Evolutionary conservation across 768 basidiomycete species (phyloP).

Genomic region (Astraeus odoratus): DNA sequence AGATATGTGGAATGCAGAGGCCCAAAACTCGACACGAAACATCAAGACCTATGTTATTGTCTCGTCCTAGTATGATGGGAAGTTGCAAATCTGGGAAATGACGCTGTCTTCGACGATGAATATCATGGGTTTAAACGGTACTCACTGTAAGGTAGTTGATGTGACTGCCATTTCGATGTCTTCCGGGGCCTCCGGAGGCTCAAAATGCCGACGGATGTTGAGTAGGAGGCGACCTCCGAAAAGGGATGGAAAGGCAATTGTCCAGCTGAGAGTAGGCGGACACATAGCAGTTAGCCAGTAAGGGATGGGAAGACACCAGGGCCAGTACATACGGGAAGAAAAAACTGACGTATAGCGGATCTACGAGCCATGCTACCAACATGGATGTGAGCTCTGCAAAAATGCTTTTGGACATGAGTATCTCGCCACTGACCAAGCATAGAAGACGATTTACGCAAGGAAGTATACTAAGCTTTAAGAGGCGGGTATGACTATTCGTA

Average conservation of each 20-base stretch:
- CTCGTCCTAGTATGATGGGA: too few relatives aligned
- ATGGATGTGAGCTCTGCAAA: slow-evolving; percentile 12
- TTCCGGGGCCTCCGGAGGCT: not conserved
- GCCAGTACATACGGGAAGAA: slow-evolving; percentile 18
- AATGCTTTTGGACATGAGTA: slow-evolving; percentile 3
- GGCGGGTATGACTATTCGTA: not conserved
- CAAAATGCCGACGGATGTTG: slow-evolving; percentile 15
- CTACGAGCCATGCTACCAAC: slow-evolving; percentile 14
- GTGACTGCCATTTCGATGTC: not conserved
- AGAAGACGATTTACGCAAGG: slow-evolving; percentile 9
- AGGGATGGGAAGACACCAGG: not conserved
- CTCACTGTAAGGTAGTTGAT: too few relatives aligned
- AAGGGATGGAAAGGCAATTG: slow-evolving; percentile 17
- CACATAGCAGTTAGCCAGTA: not conserved
- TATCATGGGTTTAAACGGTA: too few relatives aligned
- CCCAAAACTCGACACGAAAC: too few relatives aligned
- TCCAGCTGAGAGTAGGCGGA: slow-evolving; percentile 13
- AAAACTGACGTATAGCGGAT: slow-evolving; percentile 14
- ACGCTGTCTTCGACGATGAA: too few relatives aligned
- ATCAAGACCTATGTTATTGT: too few relatives aligned
- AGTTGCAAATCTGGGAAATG: too few relatives aligned
- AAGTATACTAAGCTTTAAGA: slow-evolving; percentile 17
- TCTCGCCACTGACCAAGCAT: not conserved
- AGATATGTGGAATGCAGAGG: too few relatives aligned
- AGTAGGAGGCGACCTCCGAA: slow-evolving; percentile 19